A percentile compares a stretch with the other conserved stretches of the same genome.
These are phyloP conservation scores for Thalassiosira livingstoniorum DNA, from an alignment of 352 stramenopile genomes.

Conservation along the genomic window DNA sequence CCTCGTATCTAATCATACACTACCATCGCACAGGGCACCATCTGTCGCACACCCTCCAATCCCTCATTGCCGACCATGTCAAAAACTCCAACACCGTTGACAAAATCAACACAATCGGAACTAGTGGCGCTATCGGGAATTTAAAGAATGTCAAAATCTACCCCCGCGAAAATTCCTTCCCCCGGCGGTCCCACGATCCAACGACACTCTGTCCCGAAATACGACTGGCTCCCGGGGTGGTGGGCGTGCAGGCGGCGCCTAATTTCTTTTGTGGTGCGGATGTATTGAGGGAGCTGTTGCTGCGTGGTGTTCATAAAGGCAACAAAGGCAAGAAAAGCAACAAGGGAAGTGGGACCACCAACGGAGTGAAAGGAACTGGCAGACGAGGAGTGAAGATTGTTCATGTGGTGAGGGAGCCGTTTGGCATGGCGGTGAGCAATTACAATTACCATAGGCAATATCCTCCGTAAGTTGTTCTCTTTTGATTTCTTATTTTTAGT, in stretches of 20 bases:
- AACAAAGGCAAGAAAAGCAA: too few species aligned
- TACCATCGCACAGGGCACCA: slow-evolving; percentile 44
- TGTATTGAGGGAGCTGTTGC: slow-evolving; percentile 5
- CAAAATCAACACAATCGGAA: too few species aligned
- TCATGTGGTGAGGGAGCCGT: slow-evolving; percentile 36
- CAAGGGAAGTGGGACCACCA: too few species aligned
- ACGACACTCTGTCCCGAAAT: slow-evolving; percentile 17
- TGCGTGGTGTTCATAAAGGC: not conserved
- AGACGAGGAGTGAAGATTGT: slow-evolving; percentile 30
- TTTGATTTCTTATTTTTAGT: not conserved
- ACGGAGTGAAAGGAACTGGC: too few species aligned
- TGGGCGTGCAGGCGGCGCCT: slow-evolving; percentile 17
- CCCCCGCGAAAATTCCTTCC: too few species aligned
- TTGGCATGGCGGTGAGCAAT: slow-evolving; percentile 25
- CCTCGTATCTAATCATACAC: slow-evolving; percentile 34
- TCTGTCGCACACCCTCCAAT: slow-evolving; percentile 15
- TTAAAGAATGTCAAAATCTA: too few species aligned
- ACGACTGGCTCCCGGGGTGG: not conserved
- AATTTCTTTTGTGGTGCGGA: slow-evolving; percentile 33
- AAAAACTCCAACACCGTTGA: not conserved
- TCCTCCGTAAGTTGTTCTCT: slow-evolving; percentile 13
- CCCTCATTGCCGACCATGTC: slow-evolving; percentile 6
- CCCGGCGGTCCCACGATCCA: too few species aligned
- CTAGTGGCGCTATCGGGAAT: too few species aligned
- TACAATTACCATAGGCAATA: slow-evolving; percentile 31